A percentile compares a stretch with the other conserved stretches of the same genome.
Conservation (phyloP, 108 stramenopile genomes). For the Skeletonema menzelii region DNA sequence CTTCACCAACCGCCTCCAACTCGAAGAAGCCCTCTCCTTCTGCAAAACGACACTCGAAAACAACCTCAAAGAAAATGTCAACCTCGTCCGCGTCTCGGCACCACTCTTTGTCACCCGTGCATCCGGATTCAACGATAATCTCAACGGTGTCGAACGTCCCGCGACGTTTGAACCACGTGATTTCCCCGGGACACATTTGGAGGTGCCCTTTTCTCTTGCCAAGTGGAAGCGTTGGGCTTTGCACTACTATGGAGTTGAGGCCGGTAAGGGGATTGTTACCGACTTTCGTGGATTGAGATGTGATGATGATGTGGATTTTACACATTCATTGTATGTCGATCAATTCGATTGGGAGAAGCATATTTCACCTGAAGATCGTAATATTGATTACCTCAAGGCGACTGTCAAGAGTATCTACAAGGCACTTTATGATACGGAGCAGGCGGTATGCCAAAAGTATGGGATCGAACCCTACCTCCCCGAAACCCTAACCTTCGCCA, state of each 20-base stretch:
- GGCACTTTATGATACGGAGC: conserved; percentile 39
- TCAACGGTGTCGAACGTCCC: conserved; percentile 41
- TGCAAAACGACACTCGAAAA: conserved; percentile 42
- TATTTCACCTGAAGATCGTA: conserved; percentile 17
- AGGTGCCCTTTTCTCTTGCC: conserved; percentile 50
- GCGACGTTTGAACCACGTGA: conserved; percentile 49
- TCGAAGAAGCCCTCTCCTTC: conserved; percentile 35
- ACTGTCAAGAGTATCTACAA: conserved; percentile 41
- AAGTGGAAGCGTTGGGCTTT: conserved; percentile 56
- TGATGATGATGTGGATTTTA: conserved; percentile 47
- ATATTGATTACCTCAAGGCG: conserved; percentile 36
- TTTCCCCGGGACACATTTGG: conserved; percentile 33
- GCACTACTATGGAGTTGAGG: conserved; percentile 33
- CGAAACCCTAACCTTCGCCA: conserved; percentile 17
- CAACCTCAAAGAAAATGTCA: conserved; percentile 53
- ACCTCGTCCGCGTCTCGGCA: conserved; percentile 44
- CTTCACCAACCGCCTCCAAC: conserved; percentile 23
- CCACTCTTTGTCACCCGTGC: conserved; percentile 43
- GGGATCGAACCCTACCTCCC: conserved; percentile 29
- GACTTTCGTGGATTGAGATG: conserved; percentile 44
- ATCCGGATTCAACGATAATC: conserved; percentile 53
- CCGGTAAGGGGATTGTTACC: conserved; percentile 39
- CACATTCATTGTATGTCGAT: conserved; percentile 44
- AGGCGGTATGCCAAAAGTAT: conserved; percentile 18
- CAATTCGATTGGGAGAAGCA: conserved; percentile 50